Evolutionary conservation across 2,329 filamentous ascomycete genomes (phyloP).

Genomic region (Ceratocystis colombiana): DNA sequence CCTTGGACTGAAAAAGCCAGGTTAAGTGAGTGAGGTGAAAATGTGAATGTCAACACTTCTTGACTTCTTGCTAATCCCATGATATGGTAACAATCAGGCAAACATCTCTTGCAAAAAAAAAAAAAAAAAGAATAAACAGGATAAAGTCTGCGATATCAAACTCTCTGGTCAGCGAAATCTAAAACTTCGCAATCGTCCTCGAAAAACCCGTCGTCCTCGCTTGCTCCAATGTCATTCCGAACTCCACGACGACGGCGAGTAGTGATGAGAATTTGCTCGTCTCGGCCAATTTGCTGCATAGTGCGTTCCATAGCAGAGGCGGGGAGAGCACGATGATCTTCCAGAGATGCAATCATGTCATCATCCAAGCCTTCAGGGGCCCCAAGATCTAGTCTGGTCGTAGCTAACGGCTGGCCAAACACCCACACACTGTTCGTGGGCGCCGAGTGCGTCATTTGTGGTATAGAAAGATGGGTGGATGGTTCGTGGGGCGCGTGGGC

Average conservation of each 20-base stretch:
- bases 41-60: neutral
- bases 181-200: conserved; percentile 88
- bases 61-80: neutral
- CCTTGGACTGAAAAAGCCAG: neutral
- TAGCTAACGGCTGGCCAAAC: conserved; percentile 48
- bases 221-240: conserved; percentile 34
- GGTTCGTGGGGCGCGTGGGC: neutral
- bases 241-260: conserved; percentile 57
- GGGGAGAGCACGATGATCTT: conserved; percentile 50
- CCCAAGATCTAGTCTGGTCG: conserved; percentile 45
- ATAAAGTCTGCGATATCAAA: neutral
- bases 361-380: conserved; percentile 41
- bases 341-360: conserved; percentile 41
- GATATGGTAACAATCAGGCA: neutral
- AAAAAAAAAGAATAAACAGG: conserved; percentile 2
- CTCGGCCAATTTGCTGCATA: conserved; percentile 48
- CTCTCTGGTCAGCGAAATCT: conserved; percentile 66
- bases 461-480: neutral
- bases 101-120: conserved; percentile 7
- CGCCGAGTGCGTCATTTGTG: neutral
- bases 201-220: conserved; percentile 62
- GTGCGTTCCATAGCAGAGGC: conserved; percentile 55
- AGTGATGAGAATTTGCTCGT: conserved; percentile 73
- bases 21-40: neutral
- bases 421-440: conserved; percentile 39